Base-by-base conservation (phyloP, 306 rosid genomes). In the Acacia acuminata region DNA sequence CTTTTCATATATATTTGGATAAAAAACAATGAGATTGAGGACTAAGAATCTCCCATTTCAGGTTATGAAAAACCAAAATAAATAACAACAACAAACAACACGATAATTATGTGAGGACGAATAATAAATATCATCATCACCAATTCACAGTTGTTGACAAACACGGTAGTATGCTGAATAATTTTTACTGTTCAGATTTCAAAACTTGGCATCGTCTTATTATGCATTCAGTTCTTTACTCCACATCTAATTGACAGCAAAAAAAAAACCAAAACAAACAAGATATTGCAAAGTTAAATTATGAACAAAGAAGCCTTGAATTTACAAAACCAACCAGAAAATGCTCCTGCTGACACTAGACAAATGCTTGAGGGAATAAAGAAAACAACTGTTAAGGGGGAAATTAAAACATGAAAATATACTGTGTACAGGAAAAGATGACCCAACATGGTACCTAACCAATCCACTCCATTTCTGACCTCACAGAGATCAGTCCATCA, bases 401-500 rank as follows among this genome's bases (percentile, higher is more conserved):
- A 76, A 50, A 42, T 63, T 36, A 45, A 82, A 51, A 71, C 61
- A 64, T 15, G 70, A 19, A 73, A n/a, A 24, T 70, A 43, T 67
- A 20, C 55, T 45, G 72, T 40, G 51, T 8, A 51, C 17, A 80
- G 34, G 40, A 71, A 51, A 75, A 50, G 71, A 78, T 70, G 58
- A 83, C 15, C 44, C 79, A 73, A 78, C 83, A 83, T 63, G 8
- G 9, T 19, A 56, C 63, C 63, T 7, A 80, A 84, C 34, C 82
- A 55, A 86, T 85, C 87, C 45, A 42, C 75, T 24, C 19, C 75
- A 70, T 11, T 43, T n/a, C 20, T 42, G 53, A 87, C 77, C 84
- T 69, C 86, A 79, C 85, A 32, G 61, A 63, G 80, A 78, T 84
- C 58, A 82, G 81, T 80, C 85, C 82, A 73, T 38, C 84, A 79